A percentile compares a stretch with the other conserved stretches of the same genome.
phyloP scores from a whole-genome alignment of 2,329 filamentous ascomycete genomes.

The Epichloe coenophiala region DNA sequence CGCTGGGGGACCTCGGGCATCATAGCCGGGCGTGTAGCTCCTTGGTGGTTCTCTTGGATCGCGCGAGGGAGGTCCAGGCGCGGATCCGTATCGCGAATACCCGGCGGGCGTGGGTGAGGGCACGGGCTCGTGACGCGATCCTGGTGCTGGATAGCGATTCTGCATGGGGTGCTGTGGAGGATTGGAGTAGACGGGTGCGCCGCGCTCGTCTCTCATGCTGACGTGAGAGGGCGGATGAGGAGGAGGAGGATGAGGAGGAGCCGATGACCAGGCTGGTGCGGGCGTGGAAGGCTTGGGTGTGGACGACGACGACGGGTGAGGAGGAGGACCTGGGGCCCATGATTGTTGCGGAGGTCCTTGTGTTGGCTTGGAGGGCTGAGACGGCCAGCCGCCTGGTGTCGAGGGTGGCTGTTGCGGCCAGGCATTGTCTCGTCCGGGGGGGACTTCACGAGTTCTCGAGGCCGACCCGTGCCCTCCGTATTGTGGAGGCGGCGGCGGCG shows the following conservation, averaged over 20 bases:
- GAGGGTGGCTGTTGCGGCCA: slow-evolving; percentile 16
- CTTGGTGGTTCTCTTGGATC: slow-evolving; percentile 29
- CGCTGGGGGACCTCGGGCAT: slow-evolving; percentile 26
- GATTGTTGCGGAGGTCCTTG: slow-evolving; percentile 22
- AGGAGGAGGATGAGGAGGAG: slow-evolving; percentile 17
- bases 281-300: slow-evolving; percentile 22
- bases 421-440: slow-evolving; percentile 21
- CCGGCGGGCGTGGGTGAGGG: slow-evolving; percentile 24
- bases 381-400: slow-evolving; percentile 15
- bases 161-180: slow-evolving; percentile 24
- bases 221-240: slow-evolving; percentile 24
- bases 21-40: slow-evolving; percentile 35
- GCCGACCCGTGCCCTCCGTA: slow-evolving; percentile 30
- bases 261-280: slow-evolving; percentile 19
- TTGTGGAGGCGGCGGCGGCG: slow-evolving; percentile 26
- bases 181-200: slow-evolving; percentile 21
- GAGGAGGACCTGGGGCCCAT: slow-evolving; percentile 14
- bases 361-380: slow-evolving; percentile 17
- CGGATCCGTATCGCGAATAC: slow-evolving; percentile 31
- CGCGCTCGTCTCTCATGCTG: slow-evolving; percentile 25
- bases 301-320: slow-evolving; percentile 14
- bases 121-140: slow-evolving; percentile 27
- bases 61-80: slow-evolving; percentile 27
- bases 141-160: slow-evolving; percentile 23
- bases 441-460: slow-evolving; percentile 29